Conservation (phyloP, 768 basidiomycete species). For the Termitomyces sp. region DNA sequence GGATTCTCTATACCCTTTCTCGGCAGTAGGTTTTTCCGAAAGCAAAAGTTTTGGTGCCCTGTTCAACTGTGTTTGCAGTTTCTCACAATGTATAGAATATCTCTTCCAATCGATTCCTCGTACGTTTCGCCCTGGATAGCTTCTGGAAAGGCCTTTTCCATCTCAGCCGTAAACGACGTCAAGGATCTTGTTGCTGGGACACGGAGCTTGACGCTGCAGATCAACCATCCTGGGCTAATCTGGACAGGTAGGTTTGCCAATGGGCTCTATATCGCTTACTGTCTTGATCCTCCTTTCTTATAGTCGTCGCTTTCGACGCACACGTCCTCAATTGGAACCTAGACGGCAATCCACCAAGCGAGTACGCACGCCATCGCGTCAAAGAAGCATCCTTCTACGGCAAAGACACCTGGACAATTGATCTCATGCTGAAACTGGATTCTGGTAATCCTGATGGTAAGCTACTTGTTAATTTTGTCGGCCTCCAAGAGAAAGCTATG, state of each 20-base stretch:
- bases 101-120: conserved; percentile 42
- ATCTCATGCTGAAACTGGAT: conserved; percentile 62
- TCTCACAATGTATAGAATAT: conserved; percentile 78
- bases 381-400: conserved; percentile 90
- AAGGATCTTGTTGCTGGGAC: conserved; percentile 55
- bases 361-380: conserved; percentile 78
- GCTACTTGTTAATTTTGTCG: conserved; percentile 69
- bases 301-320: conserved; percentile 87
- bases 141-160: conserved; percentile 36
- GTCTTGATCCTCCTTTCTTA: background rate
- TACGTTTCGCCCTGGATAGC: conserved; percentile 49
- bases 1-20: conserved; percentile 83
- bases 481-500: conserved; percentile 78
- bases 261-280: background rate
- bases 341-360: conserved; percentile 72
- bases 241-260: conserved; percentile 59
- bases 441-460: conserved; percentile 18
- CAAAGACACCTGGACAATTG: conserved; percentile 63
- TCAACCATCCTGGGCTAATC: conserved; percentile 77
- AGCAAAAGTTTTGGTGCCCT: background rate
- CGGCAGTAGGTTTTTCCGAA: conserved; percentile 37
- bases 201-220: conserved; percentile 60
- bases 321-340: conserved; percentile 84
- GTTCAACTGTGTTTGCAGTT: conserved; percentile 42
- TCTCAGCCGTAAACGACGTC: conserved; percentile 54